These are phyloP conservation scores for Calcarisporium arbuscula DNA, from an alignment of 2,329 filamentous ascomycete genomes.

Conservation along the genomic window DNA sequence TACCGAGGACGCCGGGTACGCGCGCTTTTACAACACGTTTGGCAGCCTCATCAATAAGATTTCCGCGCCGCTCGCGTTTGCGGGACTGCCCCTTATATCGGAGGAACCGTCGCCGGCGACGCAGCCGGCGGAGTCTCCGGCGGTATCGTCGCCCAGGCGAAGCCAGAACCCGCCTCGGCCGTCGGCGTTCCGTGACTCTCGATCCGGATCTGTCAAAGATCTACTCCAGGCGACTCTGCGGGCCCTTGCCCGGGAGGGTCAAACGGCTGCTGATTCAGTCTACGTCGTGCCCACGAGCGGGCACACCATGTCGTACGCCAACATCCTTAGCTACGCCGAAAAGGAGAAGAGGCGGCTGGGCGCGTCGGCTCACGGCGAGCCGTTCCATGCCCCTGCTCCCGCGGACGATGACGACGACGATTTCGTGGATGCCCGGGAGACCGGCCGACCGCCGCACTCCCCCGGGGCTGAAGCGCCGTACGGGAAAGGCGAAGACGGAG, in stretches of 20 bases:
- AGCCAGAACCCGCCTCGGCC: slow-evolving; percentile 23
- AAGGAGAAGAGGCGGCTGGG: slow-evolving; percentile 58
- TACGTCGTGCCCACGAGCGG: slow-evolving; percentile 92
- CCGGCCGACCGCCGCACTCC: slow-evolving; percentile 41
- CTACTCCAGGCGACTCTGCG: slow-evolving; percentile 82
- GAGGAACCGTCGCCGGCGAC: slow-evolving; percentile 34
- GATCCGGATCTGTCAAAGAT: slow-evolving; percentile 43
- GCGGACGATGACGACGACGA: slow-evolving; percentile 60
- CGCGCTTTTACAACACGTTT: slow-evolving; percentile 87
- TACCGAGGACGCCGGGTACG: slow-evolving; percentile 69
- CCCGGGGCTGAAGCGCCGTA: slow-evolving; percentile 32
- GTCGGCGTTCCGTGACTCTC: slow-evolving; percentile 6
- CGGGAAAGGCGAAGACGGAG: slow-evolving; percentile 34
- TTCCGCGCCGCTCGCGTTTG: slow-evolving; percentile 86
- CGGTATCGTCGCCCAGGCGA: slow-evolving; percentile 31
- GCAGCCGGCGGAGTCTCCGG: slow-evolving; percentile 26
- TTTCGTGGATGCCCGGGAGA: slow-evolving; percentile 83
- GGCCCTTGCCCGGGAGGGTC: slow-evolving; percentile 65
- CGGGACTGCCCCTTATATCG: slow-evolving; percentile 71
- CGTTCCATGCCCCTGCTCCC: slow-evolving; percentile 35
- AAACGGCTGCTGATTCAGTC: slow-evolving; percentile 68
- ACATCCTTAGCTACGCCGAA: slow-evolving; percentile 68
- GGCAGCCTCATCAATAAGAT: slow-evolving; percentile 82
- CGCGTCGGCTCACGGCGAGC: slow-evolving; percentile 43
- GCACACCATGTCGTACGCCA: slow-evolving; percentile 87